Evolutionary conservation across 1,284 basidiomycete genomes (phyloP).

Genomic region (Apiotrichum porosum): DNA sequence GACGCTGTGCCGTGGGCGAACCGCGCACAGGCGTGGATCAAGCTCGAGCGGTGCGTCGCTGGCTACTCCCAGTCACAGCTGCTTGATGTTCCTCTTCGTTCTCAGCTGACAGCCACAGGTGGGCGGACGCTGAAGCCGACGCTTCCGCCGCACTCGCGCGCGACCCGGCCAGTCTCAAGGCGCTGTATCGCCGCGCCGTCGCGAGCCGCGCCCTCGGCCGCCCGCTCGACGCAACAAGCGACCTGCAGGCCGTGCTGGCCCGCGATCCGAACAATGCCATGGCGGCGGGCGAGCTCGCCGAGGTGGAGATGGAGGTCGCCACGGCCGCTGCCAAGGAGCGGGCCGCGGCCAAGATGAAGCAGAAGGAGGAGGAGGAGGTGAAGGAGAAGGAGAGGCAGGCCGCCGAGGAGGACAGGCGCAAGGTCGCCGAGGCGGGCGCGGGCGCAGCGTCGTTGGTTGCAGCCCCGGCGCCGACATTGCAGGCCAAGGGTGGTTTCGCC

Average conservation of each 20-base stretch:
- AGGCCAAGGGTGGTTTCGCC: slow-evolving; percentile 14
- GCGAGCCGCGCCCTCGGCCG: slow-evolving; percentile 34
- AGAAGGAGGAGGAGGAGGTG: not conserved
- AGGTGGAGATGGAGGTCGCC: slow-evolving; percentile 17
- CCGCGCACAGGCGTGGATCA: slow-evolving; percentile 45
- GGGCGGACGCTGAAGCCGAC: slow-evolving; percentile 41
- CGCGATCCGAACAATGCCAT: slow-evolving; percentile 28
- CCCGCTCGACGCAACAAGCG: slow-evolving; percentile 20
- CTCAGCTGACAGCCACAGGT: slow-evolving; percentile 25
- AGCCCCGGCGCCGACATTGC: not conserved
- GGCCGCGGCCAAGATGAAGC: not conserved
- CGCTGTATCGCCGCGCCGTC: slow-evolving; percentile 40
- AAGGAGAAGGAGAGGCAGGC: not conserved
- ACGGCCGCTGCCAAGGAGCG: too few species aligned
- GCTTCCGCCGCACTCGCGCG: slow-evolving; percentile 34
- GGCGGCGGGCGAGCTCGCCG: slow-evolving; percentile 31
- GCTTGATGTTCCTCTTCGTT: too few species aligned
- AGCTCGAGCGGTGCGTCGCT: slow-evolving; percentile 39
- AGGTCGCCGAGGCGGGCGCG: too few species aligned
- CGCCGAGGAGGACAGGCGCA: not conserved
- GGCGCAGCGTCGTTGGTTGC: too few species aligned
- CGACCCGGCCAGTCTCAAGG: slow-evolving; percentile 35
- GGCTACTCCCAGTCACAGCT: too few species aligned
- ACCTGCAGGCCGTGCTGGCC: slow-evolving; percentile 4
- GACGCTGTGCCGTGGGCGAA: slow-evolving; percentile 41